phyloP scores from a whole-genome alignment of 192 early-diverging fungal species.

The Gamsiella multidivaricata region DNA sequence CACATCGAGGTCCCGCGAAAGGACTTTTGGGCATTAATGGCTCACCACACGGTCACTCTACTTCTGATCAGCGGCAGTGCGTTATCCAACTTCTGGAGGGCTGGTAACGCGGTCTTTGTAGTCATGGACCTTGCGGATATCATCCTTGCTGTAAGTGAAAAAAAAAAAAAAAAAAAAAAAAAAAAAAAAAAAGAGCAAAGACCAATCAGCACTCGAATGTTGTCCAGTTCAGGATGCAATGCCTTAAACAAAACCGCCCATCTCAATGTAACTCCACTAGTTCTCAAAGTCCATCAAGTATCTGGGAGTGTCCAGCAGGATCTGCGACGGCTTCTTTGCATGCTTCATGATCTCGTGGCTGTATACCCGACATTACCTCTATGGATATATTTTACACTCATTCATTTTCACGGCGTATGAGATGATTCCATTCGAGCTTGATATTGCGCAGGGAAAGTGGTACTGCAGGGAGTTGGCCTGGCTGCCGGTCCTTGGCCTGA shows the following conservation, averaged over 20 bases:
- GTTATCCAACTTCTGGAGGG: slow-evolving; percentile 66
- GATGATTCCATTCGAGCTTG: slow-evolving; percentile 58
- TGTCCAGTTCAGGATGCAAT: too few species aligned
- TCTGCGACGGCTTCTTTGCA: slow-evolving; percentile 73
- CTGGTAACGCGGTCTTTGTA: slow-evolving; percentile 72
- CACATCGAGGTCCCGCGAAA: slow-evolving; percentile 69
- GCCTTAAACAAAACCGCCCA: too few species aligned
- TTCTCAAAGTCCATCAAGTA: slow-evolving; percentile 85
- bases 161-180: background rate
- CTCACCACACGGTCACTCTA: slow-evolving; percentile 72
- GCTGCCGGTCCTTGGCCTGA: slow-evolving; percentile 58
- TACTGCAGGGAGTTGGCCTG: slow-evolving; percentile 51
- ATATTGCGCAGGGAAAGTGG: slow-evolving; percentile 63
- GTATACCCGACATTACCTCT: slow-evolving; percentile 80
- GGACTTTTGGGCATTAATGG: slow-evolving; percentile 64
- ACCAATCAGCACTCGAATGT: too few species aligned
- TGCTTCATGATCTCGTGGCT: slow-evolving; percentile 78
- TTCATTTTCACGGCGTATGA: slow-evolving; percentile 68
- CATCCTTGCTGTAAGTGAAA: slow-evolving; percentile 63
- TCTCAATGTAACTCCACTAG: too few species aligned
- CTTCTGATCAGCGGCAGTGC: slow-evolving; percentile 68
- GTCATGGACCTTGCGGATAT: slow-evolving; percentile 75
- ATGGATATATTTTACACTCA: slow-evolving; percentile 70
- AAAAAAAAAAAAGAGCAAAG: too few species aligned
- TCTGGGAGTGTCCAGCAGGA: slow-evolving; percentile 58